Evolutionary conservation across 306 rosid species (phyloP).

Genomic region (Cucurbita argyrosperma): DNA sequence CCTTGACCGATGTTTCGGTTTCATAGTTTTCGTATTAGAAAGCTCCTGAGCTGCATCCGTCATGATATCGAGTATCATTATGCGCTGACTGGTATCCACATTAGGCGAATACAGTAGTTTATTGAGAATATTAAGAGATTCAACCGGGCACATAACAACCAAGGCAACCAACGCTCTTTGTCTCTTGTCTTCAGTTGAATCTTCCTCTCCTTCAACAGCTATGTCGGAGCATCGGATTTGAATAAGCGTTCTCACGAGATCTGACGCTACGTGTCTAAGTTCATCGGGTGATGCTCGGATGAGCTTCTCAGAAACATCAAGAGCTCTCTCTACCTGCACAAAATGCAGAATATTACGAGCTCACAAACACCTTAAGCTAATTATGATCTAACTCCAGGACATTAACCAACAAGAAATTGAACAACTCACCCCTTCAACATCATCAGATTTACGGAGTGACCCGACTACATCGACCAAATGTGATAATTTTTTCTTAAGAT

Average conservation of each 20-base stretch:
- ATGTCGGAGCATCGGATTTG: conserved; percentile 88
- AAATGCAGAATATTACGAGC: conserved; percentile 6
- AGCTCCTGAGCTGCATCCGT: conserved; percentile 94
- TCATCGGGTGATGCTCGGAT: conserved; percentile 90
- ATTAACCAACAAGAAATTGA: conserved; percentile 9
- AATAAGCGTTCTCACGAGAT: conserved; percentile 66
- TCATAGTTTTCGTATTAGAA: conserved; percentile 40
- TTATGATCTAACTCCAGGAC: neutral
- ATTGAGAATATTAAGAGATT: conserved; percentile 57
- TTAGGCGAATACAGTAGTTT: conserved; percentile 76
- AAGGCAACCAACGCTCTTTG: conserved; percentile 71
- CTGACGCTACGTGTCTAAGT: conserved; percentile 61
- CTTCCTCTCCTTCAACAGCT: conserved; percentile 90
- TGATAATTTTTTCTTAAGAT: conserved; percentile 57
- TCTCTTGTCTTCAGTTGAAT: conserved; percentile 69
- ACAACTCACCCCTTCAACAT: conserved; percentile 82
- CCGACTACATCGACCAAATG: conserved; percentile 77
- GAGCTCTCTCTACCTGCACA: conserved; percentile 72
- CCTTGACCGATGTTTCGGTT: conserved; percentile 37
- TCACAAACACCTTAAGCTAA: conserved; percentile 11
- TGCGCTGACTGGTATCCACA: conserved; percentile 79
- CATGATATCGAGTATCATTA: conserved; percentile 86
- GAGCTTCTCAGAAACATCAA: conserved; percentile 74
- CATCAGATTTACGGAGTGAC: conserved; percentile 76
- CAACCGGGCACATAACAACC: conserved; percentile 58